These are phyloP conservation scores for Pterula multifida DNA, from an alignment of 1,284 basidiomycete species.

Conservation along the genomic window DNA sequence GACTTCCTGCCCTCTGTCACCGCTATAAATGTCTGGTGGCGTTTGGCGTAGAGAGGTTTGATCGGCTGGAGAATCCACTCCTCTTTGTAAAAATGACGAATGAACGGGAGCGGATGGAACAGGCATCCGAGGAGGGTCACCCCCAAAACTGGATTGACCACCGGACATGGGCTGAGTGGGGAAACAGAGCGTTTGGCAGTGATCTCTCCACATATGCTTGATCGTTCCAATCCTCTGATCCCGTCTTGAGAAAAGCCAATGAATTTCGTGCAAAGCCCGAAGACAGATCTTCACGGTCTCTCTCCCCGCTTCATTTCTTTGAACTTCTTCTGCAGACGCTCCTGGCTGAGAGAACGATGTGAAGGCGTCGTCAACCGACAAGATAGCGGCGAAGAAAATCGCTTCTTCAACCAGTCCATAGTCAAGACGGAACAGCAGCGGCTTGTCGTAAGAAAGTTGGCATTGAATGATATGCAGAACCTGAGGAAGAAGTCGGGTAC, in stretches of 20 bases:
- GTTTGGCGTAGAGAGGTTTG: slow-evolving; percentile 1
- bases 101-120: not conserved
- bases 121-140: not conserved
- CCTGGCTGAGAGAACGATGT: not conserved
- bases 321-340: not conserved
- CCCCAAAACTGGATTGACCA: not conserved
- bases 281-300: not conserved
- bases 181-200: not conserved
- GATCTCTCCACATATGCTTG: too few relatives aligned
- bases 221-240: too few relatives aligned
- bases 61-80: not conserved
- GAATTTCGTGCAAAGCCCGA: not conserved
- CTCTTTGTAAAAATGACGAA: not conserved
- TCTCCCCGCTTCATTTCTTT: not conserved
- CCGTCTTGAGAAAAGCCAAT: not conserved
- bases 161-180: not conserved
- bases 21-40: not conserved
- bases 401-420: not conserved
- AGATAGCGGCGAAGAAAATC: not conserved
- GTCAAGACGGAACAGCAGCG: not conserved
- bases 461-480: not conserved
- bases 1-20: not conserved
- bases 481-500: not conserved
- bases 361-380: not conserved
- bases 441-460: not conserved